Conservation (phyloP, 768 basidiomycete genomes). For the Amanita rimosa region DNA sequence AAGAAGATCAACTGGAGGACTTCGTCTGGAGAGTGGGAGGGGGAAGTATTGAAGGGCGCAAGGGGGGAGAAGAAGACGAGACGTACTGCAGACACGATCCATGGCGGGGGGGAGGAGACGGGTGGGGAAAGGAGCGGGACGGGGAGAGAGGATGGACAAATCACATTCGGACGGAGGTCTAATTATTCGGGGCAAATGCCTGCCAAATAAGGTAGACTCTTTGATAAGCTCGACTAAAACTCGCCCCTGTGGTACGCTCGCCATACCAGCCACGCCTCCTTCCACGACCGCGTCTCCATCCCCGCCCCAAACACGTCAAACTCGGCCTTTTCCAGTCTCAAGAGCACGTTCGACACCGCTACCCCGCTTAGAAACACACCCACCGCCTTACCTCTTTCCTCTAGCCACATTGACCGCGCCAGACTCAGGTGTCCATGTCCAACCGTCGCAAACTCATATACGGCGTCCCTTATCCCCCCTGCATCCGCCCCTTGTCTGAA, state of each 20-base stretch:
- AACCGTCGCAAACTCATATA: slow-evolving; percentile 72
- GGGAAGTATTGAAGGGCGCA: slow-evolving; percentile 5
- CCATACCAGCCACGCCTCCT: slow-evolving; percentile 64
- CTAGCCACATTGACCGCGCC: slow-evolving; percentile 53
- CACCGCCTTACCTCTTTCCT: slow-evolving; percentile 41
- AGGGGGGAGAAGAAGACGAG: slow-evolving; percentile 7
- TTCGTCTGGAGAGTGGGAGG: slow-evolving; percentile 33
- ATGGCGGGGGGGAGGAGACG: slow-evolving; percentile 22
- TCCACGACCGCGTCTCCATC: slow-evolving; percentile 63
- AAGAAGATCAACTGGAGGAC: slow-evolving; percentile 65
- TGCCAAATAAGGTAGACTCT: neutral
- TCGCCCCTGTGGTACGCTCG: slow-evolving; percentile 26
- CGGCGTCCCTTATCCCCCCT: slow-evolving; percentile 61
- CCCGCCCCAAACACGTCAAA: slow-evolving; percentile 64
- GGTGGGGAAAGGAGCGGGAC: slow-evolving; percentile 6
- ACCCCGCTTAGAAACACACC: slow-evolving; percentile 68
- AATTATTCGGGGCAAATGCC: slow-evolving; percentile 30
- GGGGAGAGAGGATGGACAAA: slow-evolving; percentile 8
- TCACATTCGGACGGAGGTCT: slow-evolving; percentile 30
- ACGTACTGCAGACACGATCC: slow-evolving; percentile 56
- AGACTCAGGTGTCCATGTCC: slow-evolving; percentile 75
- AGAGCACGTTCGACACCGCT: slow-evolving; percentile 54
- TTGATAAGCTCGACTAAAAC: slow-evolving; percentile 18
- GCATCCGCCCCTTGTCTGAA: slow-evolving; percentile 46
- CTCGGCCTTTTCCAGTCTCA: slow-evolving; percentile 51